Conservation (phyloP, 257 asterid genomes). For the Coffea eugenioides region DNA sequence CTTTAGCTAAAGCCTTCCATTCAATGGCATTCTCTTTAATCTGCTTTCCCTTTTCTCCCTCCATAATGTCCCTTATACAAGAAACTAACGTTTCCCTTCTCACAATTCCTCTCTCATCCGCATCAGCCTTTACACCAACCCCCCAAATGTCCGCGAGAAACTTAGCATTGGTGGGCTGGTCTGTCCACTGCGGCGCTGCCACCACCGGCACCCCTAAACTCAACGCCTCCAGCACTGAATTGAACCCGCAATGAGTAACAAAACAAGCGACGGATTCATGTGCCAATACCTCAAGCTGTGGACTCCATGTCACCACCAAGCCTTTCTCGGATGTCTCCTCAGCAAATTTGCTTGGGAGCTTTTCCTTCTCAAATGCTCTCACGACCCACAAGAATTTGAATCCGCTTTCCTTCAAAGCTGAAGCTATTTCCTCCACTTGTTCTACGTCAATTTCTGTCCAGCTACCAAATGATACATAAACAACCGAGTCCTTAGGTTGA, state of each 20-base stretch:
- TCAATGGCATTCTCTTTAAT: slow-evolving; percentile 38
- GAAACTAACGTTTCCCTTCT: slow-evolving; percentile 38
- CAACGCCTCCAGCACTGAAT: slow-evolving; percentile 56
- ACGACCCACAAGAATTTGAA: slow-evolving; percentile 56
- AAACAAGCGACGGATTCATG: slow-evolving; percentile 53
- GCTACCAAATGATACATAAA: slow-evolving; percentile 66
- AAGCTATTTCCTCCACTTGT: slow-evolving; percentile 52
- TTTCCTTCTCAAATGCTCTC: slow-evolving; percentile 39
- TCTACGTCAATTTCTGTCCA: slow-evolving; percentile 45
- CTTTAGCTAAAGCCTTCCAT: slow-evolving; percentile 47
- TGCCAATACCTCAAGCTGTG: slow-evolving; percentile 51
- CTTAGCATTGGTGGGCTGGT: slow-evolving; percentile 61
- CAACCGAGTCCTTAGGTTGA: slow-evolving; percentile 42
- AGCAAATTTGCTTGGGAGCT: slow-evolving; percentile 29
- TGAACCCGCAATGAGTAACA: slow-evolving; percentile 71
- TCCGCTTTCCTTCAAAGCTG: slow-evolving; percentile 23
- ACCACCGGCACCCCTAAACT: slow-evolving; percentile 59
- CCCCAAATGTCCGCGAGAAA: slow-evolving; percentile 57
- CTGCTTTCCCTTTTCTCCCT: slow-evolving; percentile 40
- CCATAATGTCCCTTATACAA: slow-evolving; percentile 46
- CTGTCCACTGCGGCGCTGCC: slow-evolving; percentile 62
- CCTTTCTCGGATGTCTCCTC: slow-evolving; percentile 35
- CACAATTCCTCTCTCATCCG: slow-evolving; percentile 54
- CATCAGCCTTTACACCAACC: slow-evolving; percentile 48
- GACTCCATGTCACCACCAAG: slow-evolving; percentile 57